Evolutionary conservation across 2,329 filamentous ascomycete genomes (phyloP).

Genomic region (Dissoconium aciculare): DNA sequence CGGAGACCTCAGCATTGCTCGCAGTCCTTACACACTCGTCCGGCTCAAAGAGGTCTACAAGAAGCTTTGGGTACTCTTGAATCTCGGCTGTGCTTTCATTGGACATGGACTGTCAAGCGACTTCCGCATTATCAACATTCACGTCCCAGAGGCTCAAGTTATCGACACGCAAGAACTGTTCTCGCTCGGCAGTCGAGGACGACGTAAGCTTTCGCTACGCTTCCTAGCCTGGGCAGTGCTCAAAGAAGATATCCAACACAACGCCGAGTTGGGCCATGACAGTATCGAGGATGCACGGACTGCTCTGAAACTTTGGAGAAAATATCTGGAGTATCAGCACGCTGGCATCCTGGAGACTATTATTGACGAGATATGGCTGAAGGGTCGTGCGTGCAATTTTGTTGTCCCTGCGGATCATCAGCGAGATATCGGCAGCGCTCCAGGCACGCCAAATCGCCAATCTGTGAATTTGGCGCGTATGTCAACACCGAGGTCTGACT

Average conservation of each 20-base stretch:
- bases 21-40: slow-evolving; percentile 70
- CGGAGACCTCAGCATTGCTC: slow-evolving; percentile 65
- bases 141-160: slow-evolving; percentile 76
- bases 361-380: slow-evolving; percentile 69
- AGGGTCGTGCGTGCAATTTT: slow-evolving; percentile 41
- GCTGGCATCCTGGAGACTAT: slow-evolving; percentile 71
- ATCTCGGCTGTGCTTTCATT: slow-evolving; percentile 84
- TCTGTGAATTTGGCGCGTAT: slow-evolving; percentile 10
- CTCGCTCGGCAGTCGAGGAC: slow-evolving; percentile 56
- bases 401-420: slow-evolving; percentile 20
- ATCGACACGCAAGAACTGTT: slow-evolving; percentile 92
- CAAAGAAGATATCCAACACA: slow-evolving; percentile 84
- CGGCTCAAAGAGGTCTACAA: slow-evolving; percentile 89
- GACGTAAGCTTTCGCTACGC: slow-evolving; percentile 77
- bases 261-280: slow-evolving; percentile 54
- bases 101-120: slow-evolving; percentile 89
- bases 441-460: slow-evolving; percentile 21
- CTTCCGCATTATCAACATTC: slow-evolving; percentile 96
- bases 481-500: slow-evolving; percentile 16
- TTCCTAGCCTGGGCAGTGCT: slow-evolving; percentile 86
- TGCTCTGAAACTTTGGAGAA: slow-evolving; percentile 74
- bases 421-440: slow-evolving; percentile 15
- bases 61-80: slow-evolving; percentile 91
- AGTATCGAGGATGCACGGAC: slow-evolving; percentile 90
- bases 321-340: slow-evolving; percentile 78